Evolutionary conservation across 2,329 filamentous ascomycete genomes (phyloP), one percentile per base, ranked within the genome.

Genomic region (Geoglossum cookeanum): DNA sequence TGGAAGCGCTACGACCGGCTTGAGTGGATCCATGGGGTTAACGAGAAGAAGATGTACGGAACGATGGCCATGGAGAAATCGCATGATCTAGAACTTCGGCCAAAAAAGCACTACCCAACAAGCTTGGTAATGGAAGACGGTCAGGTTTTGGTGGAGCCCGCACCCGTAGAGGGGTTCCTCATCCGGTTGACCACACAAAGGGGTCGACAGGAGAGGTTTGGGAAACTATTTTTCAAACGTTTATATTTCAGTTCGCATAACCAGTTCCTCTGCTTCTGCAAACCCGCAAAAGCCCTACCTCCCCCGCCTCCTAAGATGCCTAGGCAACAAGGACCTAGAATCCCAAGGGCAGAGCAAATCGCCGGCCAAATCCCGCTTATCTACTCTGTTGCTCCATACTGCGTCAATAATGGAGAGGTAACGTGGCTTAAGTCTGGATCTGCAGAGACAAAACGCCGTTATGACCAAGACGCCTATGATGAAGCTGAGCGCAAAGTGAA

Each of bases 1-100:
- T 85, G 81, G 81, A 82, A 81, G 66, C 73, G 81, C 51, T 85
- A 84, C 63, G 81, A 85, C 63, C 74, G 81, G 29, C 69, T 85
- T 15, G 81, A 85, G 67, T 85, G 81, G 81, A 72, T 85, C 3
- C 75, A 82, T 65, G 81, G 81, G 15, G 71, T 72, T 9, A 81
- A 83, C 56, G 81, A 85, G 64, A 75, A 79, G 61, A 79, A 78
- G 59, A 85, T 85, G 81, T 83, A 83, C 61, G 81, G 81, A 39
- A 78, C 80, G 0, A 79, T 84, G 61, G 81, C 79, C 35, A 83
- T 85, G 80, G 72, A 78, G 61, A 76, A 74, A 55, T 79, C 80
- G 2, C 81, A 85, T 64, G 80, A 84, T 55, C 74, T 85, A 15
- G 80, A 85, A 65, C 66, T 85, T 44, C 74, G 81, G 3, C 80